phyloP scores from a whole-genome alignment of 176 grass and related monocot genomes.

The Leersia perrieri region DNA sequence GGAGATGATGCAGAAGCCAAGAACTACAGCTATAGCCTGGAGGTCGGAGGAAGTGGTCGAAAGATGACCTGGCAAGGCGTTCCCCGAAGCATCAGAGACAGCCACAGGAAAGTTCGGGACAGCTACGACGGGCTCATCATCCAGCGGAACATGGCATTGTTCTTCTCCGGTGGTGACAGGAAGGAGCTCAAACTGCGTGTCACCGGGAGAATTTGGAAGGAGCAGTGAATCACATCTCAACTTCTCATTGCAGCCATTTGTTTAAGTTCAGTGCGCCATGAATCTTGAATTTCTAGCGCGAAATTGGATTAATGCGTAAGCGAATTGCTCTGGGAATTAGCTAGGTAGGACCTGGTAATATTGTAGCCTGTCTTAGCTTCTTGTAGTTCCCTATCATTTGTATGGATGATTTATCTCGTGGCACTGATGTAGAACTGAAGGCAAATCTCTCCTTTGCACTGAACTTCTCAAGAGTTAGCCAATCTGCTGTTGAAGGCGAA shows the following conservation, averaged over 20 bases:
- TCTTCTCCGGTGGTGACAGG: slow-evolving; percentile 85
- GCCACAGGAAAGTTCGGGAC: slow-evolving; percentile 88
- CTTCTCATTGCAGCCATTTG: background rate
- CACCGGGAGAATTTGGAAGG: slow-evolving; percentile 91
- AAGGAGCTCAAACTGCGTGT: slow-evolving; percentile 94
- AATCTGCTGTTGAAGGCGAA: background rate
- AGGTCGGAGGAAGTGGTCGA: slow-evolving; percentile 80
- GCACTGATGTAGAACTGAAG: slow-evolving; percentile 24
- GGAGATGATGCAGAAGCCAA: slow-evolving; percentile 80
- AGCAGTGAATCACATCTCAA: slow-evolving; percentile 42
- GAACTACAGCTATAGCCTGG: slow-evolving; percentile 94
- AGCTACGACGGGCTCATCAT: slow-evolving; percentile 95
- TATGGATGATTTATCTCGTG: background rate
- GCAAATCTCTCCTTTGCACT: slow-evolving; percentile 40
- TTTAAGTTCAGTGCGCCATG: background rate
- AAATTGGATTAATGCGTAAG: background rate
- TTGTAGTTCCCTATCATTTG: background rate
- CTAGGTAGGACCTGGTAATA: slow-evolving; percentile 12
- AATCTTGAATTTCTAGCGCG: background rate
- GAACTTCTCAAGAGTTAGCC: slow-evolving; percentile 6
- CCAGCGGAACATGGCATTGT: slow-evolving; percentile 95
- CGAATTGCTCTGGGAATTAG: background rate
- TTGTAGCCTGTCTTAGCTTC: slow-evolving; percentile 13
- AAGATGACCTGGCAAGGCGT: slow-evolving; percentile 98
- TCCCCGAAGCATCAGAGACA: slow-evolving; percentile 90